Evolutionary conservation across 2,329 filamentous ascomycete genomes (phyloP), one percentile per base, ranked within the genome.

Genomic region (Rutstroemia sp.): DNA sequence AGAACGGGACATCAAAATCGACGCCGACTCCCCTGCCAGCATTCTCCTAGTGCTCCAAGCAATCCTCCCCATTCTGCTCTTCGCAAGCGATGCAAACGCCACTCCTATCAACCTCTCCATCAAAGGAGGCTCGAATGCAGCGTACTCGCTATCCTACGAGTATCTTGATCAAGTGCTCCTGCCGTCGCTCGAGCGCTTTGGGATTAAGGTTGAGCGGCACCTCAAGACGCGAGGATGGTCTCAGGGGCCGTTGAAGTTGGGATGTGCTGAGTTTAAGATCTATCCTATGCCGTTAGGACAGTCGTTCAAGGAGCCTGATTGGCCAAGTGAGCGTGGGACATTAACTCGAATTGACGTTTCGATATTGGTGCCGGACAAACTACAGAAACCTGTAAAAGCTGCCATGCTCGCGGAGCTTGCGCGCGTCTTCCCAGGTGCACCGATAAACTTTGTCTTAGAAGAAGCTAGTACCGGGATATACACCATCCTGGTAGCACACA

Each of bases 111-210:
- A 73, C 30, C 61, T 84, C 5, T 72, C 74, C 17, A 76, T 86
- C 6, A 73, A 75, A 1, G 82, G 82, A 5, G 82, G 82, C 16
- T 84, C 82, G 1, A 84, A 86, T 60, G 77, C 80, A 2, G 71
- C 73, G 9, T 82, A 75, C 63, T 82, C 81, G 0, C 72, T 75
- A 1, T 81, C 76, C n/a, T 83, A 75, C 57, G 82, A 86, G 63
- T 86, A 85, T 63, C 69, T 84, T 3, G 79, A 83, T 63, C 82
- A 84, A 63, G 77, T 85, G 0, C 72, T 86, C 1, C 68, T 84
- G 34, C 82, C 82, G 2, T 71, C 73, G 0, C 68, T 86, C 0
- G 72, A 80, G 63, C 72, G 73, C 3, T 82, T 83, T 54, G 73
- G 75, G 1, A 67, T 83, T n/a, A 54, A 57, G 1, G 72, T 81